A percentile compares a stretch with the other conserved stretches of the same genome.
These are phyloP conservation scores for Saposhnikovia divaricata DNA, from an alignment of 129 eudicot species.

Conservation along the genomic window DNA sequence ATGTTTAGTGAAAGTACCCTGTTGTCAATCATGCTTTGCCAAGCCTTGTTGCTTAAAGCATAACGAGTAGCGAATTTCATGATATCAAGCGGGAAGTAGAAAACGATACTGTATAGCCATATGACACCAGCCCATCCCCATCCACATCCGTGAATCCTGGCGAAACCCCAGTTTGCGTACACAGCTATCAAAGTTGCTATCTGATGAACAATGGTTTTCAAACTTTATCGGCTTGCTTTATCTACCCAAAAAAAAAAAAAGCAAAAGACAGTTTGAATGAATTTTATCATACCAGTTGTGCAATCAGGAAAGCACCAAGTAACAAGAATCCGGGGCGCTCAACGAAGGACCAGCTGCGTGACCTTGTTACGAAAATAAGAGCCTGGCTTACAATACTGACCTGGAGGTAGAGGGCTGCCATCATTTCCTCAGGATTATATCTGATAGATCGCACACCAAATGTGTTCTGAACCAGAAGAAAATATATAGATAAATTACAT, in stretches of 20 bases:
- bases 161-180: slow-evolving; percentile 84
- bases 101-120: slow-evolving; percentile 79
- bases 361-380: slow-evolving; percentile 84
- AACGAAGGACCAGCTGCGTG: slow-evolving; percentile 82
- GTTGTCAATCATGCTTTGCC: slow-evolving; percentile 78
- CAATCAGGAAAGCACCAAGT: slow-evolving; percentile 58
- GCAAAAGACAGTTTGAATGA: background rate
- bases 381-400: slow-evolving; percentile 97
- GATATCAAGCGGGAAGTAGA: slow-evolving; percentile 74
- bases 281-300: slow-evolving; percentile 68
- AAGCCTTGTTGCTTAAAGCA: slow-evolving; percentile 82
- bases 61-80: slow-evolving; percentile 73
- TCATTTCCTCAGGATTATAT: slow-evolving; percentile 55
- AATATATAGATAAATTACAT: background rate
- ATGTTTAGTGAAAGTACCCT: slow-evolving; percentile 35
- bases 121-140: slow-evolving; percentile 99
- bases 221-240: background rate
- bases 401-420: slow-evolving; percentile 95
- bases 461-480: slow-evolving; percentile 36
- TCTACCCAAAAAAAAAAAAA: background rate
- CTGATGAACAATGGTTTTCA: slow-evolving; percentile 22
- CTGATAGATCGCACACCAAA: slow-evolving; percentile 62
- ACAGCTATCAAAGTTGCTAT: slow-evolving; percentile 90
- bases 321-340: slow-evolving; percentile 90
- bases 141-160: slow-evolving; percentile 79